Percentiles rank a stretch among this genome's conserved stretches.
Evolutionary conservation across 1,284 basidiomycete species (phyloP).

Genomic region (Microbotryomycetes sp.): DNA sequence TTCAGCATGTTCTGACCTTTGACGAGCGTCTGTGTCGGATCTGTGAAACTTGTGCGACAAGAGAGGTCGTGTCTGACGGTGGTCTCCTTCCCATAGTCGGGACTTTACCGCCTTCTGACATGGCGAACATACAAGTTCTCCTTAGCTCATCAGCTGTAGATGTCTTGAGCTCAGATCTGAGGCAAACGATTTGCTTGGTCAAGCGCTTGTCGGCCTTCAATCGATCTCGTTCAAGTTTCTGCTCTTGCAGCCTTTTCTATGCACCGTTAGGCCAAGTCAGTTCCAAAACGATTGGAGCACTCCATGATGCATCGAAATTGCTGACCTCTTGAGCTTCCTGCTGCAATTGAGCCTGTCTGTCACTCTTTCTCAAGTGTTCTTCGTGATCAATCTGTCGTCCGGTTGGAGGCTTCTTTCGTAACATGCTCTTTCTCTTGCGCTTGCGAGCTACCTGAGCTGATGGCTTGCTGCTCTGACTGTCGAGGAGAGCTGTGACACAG

Average conservation of each 20-base stretch:
- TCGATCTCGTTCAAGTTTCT: neutral
- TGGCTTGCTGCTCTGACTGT: no score
- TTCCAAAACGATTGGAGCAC: no score
- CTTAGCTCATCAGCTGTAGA: neutral
- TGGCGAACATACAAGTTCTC: neutral
- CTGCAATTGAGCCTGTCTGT: neutral
- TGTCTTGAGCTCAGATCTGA: neutral
- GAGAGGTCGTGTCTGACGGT: no score
- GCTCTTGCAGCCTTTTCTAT: neutral
- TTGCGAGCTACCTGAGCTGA: no score
- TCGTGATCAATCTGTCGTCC: neutral
- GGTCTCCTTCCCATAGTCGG: no score
- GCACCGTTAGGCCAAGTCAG: neutral
- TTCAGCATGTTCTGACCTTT: no score
- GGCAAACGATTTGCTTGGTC: neutral
- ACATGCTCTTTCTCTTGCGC: no score
- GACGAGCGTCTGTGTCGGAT: no score
- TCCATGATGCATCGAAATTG: no score
- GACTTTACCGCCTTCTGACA: neutral
- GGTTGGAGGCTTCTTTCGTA: no score
- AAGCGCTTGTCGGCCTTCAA: neutral
- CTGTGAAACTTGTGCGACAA: no score
- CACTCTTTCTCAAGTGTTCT: neutral
- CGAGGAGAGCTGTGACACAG: no score
- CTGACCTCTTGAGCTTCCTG: neutral